Evolutionary conservation across 345 rosid genomes (phyloP), one percentile per base, ranked within the genome.

Genomic region (Linum usitatissimum): DNA sequence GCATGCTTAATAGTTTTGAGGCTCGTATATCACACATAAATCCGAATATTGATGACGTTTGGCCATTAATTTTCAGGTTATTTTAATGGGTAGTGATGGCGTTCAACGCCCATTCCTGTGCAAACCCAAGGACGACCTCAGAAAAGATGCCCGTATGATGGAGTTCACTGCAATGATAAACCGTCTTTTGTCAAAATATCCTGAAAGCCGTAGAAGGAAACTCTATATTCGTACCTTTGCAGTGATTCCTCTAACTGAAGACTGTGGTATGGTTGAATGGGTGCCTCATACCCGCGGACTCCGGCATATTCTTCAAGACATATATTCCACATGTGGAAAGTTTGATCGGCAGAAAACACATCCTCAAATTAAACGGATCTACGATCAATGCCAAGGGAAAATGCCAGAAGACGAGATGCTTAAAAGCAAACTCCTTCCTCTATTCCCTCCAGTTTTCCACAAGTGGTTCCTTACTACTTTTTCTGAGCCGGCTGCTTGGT

Each of bases 141-240:
- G 98, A 76, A 92, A 92, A 80, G 98, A 92, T 85, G 97, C 98
- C 55, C 96, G 96, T 63, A 89, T 92, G 98, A 92, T 92, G 97
- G 98, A 92, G 76, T 92, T 92, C 69, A 92, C 81, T 72, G 98
- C 97, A 64, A 92, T 87, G 91, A 92, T 92, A 78, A 92, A 92
- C 73, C 88, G 84, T 56, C 79, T 92, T 59, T 78, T 92, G 65
- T 85, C 91, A 57, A 92, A 90, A 76, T 89, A 85, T 76, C 96
- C 95, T 58, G 98, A 92, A 81, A 92, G 97, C 76, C 86, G 94
- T 62, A 76, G 90, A 60, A 85, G 97, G 79, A 89, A 89, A 80
- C 87, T 92, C 54, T 92, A 92, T 68, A 80, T 92, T 64, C 90
- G 96, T 65, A 89, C 97, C 9, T 92, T 92, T 75, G 93, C 98